A percentile compares a stretch with the other conserved stretches of the same genome.
Evolutionary conservation across 371 early-diverging fungal genomes (phyloP).

Genomic region (Mucor indicus): DNA sequence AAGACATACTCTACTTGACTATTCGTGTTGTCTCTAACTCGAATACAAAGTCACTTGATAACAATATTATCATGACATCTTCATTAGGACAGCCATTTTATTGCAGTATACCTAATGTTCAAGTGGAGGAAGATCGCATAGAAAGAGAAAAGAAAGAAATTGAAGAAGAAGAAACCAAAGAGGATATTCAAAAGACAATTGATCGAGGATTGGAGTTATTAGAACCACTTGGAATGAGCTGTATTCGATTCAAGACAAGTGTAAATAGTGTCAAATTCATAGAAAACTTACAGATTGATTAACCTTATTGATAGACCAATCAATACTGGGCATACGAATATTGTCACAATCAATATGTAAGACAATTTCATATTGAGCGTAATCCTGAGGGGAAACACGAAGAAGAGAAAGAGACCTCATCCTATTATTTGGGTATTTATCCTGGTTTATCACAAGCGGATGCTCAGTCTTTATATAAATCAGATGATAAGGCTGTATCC

Average conservation of each 20-base stretch:
- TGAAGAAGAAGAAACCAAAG: constrained; percentile 19
- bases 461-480: no score
- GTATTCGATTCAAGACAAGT: constrained; percentile 47
- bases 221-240: constrained; percentile 50
- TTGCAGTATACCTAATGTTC: constrained; percentile 45
- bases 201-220: constrained; percentile 60
- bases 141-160: constrained; percentile 12
- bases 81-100: constrained; percentile 48
- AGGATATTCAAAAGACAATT: constrained; percentile 40
- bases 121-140: constrained; percentile 11
- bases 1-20: background rate
- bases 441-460: constrained; percentile 15
- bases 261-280: background rate
- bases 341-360: constrained; percentile 68
- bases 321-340: constrained; percentile 83
- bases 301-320: constrained; percentile 30
- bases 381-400: constrained; percentile 21
- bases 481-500: no score
- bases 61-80: constrained; percentile 41
- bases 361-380: constrained; percentile 65
- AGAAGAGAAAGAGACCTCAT: constrained; percentile 19
- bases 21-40: background rate
- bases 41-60: background rate
- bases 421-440: constrained; percentile 24
- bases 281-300: no score